These are phyloP conservation scores for Chlamydomonas schloesseri DNA, from an alignment of 139 green algal species.

Conservation along the genomic window DNA sequence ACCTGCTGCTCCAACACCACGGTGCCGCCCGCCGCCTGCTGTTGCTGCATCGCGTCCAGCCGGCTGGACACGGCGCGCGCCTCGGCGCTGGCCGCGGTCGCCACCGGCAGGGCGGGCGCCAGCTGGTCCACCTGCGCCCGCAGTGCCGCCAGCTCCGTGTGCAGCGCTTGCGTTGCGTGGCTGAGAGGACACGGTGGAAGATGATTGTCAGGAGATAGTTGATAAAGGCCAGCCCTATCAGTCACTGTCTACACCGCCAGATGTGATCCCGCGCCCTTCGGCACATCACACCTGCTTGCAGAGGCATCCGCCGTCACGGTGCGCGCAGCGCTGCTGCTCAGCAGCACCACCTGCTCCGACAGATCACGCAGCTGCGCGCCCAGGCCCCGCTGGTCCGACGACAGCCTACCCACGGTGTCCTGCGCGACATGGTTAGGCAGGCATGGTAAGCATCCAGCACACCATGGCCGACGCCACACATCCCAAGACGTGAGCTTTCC, in stretches of 20 bases:
- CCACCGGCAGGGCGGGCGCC: background rate
- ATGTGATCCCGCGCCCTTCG: too few species aligned
- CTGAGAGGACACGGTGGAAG: background rate
- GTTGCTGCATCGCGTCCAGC: slow-evolving; percentile 14
- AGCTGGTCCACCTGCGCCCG: background rate
- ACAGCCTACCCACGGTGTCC: background rate
- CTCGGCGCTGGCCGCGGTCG: slow-evolving; percentile 8
- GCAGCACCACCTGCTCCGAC: background rate
- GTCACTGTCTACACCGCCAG: too few species aligned
- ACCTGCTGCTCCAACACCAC: slow-evolving; percentile 22
- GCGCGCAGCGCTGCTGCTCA: background rate
- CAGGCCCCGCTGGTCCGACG: background rate
- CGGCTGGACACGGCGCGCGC: background rate
- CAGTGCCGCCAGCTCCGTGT: background rate
- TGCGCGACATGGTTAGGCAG: too few species aligned
- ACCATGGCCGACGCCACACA: too few species aligned
- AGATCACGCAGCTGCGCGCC: slow-evolving; percentile 14
- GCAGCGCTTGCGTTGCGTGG: background rate
- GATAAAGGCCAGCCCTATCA: too few species aligned
- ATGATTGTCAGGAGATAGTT: too few species aligned
- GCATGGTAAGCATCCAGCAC: too few species aligned
- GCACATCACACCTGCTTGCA: slow-evolving; percentile 14
- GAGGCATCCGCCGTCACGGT: background rate
- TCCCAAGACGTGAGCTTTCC: too few species aligned
- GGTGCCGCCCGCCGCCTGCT: background rate